Percentiles rank a stretch among this genome's conserved stretches.
phyloP scores from a whole-genome alignment of 2,329 filamentous ascomycete genomes.

The Davidsoniella eucalypti region DNA sequence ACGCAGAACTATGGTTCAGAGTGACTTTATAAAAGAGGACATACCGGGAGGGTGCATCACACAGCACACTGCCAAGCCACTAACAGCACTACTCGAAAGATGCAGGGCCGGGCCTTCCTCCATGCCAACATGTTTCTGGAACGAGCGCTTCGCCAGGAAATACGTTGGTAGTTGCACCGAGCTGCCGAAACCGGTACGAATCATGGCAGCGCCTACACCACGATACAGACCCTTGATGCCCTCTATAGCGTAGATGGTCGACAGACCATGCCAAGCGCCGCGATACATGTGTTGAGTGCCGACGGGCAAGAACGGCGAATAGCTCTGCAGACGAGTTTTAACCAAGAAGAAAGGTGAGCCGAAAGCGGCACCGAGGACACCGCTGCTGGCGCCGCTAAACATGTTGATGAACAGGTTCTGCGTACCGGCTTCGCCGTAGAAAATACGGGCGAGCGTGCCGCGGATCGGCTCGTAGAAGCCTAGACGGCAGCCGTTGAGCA shows the following conservation, averaged over 20 bases:
- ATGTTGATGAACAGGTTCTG: constrained; percentile 88
- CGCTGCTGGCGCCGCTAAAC: constrained; percentile 75
- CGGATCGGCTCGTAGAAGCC: constrained; percentile 97
- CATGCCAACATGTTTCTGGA: constrained; percentile 73
- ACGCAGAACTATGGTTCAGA: too few relatives aligned
- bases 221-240: constrained; percentile 73
- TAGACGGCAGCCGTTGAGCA: constrained; percentile 88
- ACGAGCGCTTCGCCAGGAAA: constrained; percentile 83
- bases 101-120: constrained; percentile 81
- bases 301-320: constrained; percentile 78
- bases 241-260: constrained; percentile 61
- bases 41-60: constrained; percentile 92
- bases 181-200: constrained; percentile 87
- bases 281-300: constrained; percentile 92
- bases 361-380: constrained; percentile 78
- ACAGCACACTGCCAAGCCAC: constrained; percentile 90
- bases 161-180: constrained; percentile 95
- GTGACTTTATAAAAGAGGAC: constrained; percentile 16
- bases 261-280: constrained; percentile 69
- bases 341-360: constrained; percentile 96
- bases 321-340: constrained; percentile 91
- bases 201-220: constrained; percentile 84
- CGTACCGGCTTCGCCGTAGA: constrained; percentile 55
- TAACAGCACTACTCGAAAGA: constrained; percentile 71
- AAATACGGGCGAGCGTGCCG: constrained; percentile 45